Conservation (phyloP, 2,329 filamentous ascomycete genomes). For the Nothophaeocryptopus gaeumannii region DNA sequence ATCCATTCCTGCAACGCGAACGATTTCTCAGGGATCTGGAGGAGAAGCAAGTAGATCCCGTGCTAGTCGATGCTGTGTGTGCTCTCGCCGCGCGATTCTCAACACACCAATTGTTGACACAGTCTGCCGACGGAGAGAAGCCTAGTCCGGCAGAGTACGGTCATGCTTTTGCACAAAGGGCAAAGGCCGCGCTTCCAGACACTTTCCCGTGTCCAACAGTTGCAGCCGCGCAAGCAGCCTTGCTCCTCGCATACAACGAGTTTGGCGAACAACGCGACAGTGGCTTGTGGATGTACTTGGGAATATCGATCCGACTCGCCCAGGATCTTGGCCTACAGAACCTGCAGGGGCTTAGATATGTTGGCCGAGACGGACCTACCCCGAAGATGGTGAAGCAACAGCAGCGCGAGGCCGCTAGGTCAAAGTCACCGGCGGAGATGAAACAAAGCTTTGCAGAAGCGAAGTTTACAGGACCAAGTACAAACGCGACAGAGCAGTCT, state of each 20-base stretch:
- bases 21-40: conserved; percentile 72
- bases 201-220: conserved; percentile 80
- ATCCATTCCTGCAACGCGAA: conserved; percentile 72
- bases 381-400: conserved; percentile 53
- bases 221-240: conserved; percentile 76
- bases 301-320: conserved; percentile 79
- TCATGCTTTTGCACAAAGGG: conserved; percentile 73
- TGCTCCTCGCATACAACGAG: conserved; percentile 82
- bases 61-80: conserved; percentile 83
- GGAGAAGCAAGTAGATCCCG: conserved; percentile 78
- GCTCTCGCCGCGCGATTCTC: conserved; percentile 80
- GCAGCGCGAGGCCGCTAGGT: not conserved
- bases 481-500: conserved; percentile 41
- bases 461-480: conserved; percentile 46
- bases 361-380: conserved; percentile 54
- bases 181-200: conserved; percentile 78
- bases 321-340: conserved; percentile 80
- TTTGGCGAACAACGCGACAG: conserved; percentile 88
- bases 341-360: conserved; percentile 66
- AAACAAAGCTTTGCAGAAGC: conserved; percentile 31
- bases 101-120: conserved; percentile 52
- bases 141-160: conserved; percentile 63
- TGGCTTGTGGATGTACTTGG: conserved; percentile 90
- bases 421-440: not conserved
- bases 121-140: conserved; percentile 44